Base-by-base conservation (phyloP, 805 yeast species). In the Yarrowia porcina region DNA sequence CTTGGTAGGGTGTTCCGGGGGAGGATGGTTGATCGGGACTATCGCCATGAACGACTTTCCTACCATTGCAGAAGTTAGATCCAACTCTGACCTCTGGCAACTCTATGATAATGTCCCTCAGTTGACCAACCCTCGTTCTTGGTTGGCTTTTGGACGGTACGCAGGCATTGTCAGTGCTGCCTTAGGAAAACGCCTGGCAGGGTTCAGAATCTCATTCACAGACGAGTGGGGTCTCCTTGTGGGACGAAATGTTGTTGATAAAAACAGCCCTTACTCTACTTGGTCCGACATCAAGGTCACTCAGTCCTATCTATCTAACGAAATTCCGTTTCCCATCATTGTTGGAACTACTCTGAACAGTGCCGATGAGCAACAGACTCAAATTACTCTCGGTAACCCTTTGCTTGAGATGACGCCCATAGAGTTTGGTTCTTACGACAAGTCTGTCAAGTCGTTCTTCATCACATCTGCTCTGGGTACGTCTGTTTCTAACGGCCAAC, bases 361-460 rank as follows among this genome's bases (percentile, higher is more conserved):
- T 13, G 82, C 85, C 11, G 65, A 75, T 77, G 64, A 77, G 74
- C 61, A 75, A 79, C 49, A 73, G 15, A 70, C 70, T 32, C 83
- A 83, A 27, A 79, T 87, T 3, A 56, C 65, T 5, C 78, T 87
- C 54, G 75, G 87, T 59, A 79, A 81, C 65, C 71, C 75, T 35
- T 80, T 74, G 23, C 73, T 73, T 62, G 80, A 77, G 67, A 61
- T 76, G 66, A 81, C 80, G 60, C 91, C 96, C n/a, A 85, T 77
- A 68, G 89, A 87, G 71, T 74, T 90, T 69, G 97, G 97, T 12
- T 85, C 96, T 2, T 90, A 96, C 96, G 97, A 91, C 47, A 80
- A 84, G 72, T 89, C 87, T 70, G 72, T 89, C 57, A 97, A 96
- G 10, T 80, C 96, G 1, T 73, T 79, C 28, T 80, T 87, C 33